Conservation (phyloP, 1,284 basidiomycete species). For the Trichosporon faecale region DNA sequence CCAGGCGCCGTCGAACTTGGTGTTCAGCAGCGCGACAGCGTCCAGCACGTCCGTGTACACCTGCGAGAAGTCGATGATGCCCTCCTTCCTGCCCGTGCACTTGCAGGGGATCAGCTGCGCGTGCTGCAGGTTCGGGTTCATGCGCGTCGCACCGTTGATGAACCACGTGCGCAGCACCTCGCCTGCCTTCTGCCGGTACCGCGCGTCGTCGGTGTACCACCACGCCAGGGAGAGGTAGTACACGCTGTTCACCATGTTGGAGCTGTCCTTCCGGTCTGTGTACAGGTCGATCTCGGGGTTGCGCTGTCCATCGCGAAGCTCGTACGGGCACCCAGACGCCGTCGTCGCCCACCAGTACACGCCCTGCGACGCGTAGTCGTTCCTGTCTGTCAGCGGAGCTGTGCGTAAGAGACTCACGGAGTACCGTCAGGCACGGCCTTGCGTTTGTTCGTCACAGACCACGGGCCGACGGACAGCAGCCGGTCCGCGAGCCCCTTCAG, state of each 20-base stretch:
- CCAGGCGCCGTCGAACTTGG: constrained; percentile 11
- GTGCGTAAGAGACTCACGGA: background rate
- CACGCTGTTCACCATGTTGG: constrained; percentile 15
- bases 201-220: constrained; percentile 19
- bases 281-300: constrained; percentile 23
- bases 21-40: constrained; percentile 16
- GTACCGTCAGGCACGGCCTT: constrained; percentile 15
- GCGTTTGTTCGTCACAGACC: constrained; percentile 14
- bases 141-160: constrained; percentile 7
- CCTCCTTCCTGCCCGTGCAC: constrained; percentile 14
- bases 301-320: constrained; percentile 16
- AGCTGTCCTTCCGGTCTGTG: constrained; percentile 18
- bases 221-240: constrained; percentile 18
- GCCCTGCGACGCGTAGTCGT: constrained; percentile 23
- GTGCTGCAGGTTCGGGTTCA: constrained; percentile 20
- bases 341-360: constrained; percentile 19
- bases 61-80: constrained; percentile 25
- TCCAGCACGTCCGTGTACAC: constrained; percentile 20
- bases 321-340: constrained; percentile 12
- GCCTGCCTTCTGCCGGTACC: constrained; percentile 16
- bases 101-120: constrained; percentile 22
- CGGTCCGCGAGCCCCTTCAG: constrained; percentile 9
- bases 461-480: constrained; percentile 12
- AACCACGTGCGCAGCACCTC: constrained; percentile 15
- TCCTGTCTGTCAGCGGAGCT: background rate